Evolutionary conservation across 2,329 filamentous ascomycete species (phyloP), one percentile per base, ranked within the genome.

Genomic region (Ophiostoma australiae): DNA sequence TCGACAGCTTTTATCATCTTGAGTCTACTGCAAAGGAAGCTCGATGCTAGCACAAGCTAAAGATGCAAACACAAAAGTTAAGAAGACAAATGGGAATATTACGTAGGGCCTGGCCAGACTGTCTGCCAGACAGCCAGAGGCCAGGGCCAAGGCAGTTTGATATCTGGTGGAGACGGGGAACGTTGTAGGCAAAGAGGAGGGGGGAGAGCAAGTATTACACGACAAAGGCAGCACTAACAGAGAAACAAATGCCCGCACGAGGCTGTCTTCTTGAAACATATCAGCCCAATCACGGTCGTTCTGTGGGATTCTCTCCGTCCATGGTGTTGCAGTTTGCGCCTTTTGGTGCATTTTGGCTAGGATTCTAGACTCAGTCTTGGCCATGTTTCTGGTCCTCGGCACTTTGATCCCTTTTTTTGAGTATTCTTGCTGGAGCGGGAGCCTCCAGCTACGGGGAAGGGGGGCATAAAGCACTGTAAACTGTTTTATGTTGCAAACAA

Each of bases 401-500:
- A 48, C 39, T 41, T 41, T 41, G 39, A 41, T 41, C 39, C 39
- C 27, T 31, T 41, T 41, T 41, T 41, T 41, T 41, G 39, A 20
- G 44, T n/a, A 7, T 1, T 48, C 1, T 48, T 48, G 17, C 37
- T 39, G 8, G 37, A 39, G 37, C 13, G 13, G 3, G 44, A 48
- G 52, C 52, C 10, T 58, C 3, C 11, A 58, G 10, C 8, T 15
- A 58, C 52, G n/a, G 52, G 52, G 23, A 58, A 58, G 52, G 52
- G 52, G 52, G 52, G 52, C 52, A 58, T 58, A 27, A 58, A 58
- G 23, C 23, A 58, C 23, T 27, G 52, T n/a, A 58, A 58, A 58
- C 52, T 58, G 52, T 58, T 58, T 31, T 58, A 27, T 58, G 52
- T 58, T 58, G 52, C 52, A 58, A 58, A 58, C 52, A 58, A 58